Base-by-base conservation (phyloP, 2,329 filamentous ascomycete species). In the Colletotrichum chlorophyti region DNA sequence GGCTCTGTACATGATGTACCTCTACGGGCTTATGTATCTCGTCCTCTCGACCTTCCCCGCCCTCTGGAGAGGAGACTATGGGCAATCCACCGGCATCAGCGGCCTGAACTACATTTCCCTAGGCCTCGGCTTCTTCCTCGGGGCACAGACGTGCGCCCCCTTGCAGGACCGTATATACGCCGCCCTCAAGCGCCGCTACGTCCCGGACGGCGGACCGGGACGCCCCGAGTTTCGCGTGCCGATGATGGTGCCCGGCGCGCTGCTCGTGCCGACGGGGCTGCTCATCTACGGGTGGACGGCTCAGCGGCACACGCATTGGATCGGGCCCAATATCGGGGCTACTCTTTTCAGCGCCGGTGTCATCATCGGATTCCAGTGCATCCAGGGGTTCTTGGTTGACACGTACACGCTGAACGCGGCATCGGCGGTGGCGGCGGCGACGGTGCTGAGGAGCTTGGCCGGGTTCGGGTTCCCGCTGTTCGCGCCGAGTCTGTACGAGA, bases 381-480 rank as follows among this genome's bases (percentile, higher is more conserved):
- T 80, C 17, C 77, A 80, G 68, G 72, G 69, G 3, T 82, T 76
- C 65, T 65, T 81, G 2, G 76, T 82, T 29, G 80, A 82, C 65
- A 67, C 74, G 1, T 82, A 80, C 65, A 68, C 73, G n/a, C 68
- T 70, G 8, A 79, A 77, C 60, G 79, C 77, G 2, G 79, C 79
- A 27, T 77, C 74, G 43, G 79, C 76, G 7, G 70, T 81, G 9
- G 76, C 67, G 4, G 78, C 78, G 27, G 71, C 71, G 21, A 78
- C 76, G 15, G 71, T 82, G 4, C 66, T 81, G 32, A 72, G 79
- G 4, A 79, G 74, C 26, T 65, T 84, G 10, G 79, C 79, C 4
- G 80, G 79, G 2, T 81, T 83, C 23, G 78, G 77, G 7, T 76
- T 84, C 47, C 82, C 82, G 10, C 71, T 85, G 1, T 82, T 83